Base-by-base conservation (phyloP, 2,329 filamentous ascomycete genomes). In the Anisogramma anomala region DNA sequence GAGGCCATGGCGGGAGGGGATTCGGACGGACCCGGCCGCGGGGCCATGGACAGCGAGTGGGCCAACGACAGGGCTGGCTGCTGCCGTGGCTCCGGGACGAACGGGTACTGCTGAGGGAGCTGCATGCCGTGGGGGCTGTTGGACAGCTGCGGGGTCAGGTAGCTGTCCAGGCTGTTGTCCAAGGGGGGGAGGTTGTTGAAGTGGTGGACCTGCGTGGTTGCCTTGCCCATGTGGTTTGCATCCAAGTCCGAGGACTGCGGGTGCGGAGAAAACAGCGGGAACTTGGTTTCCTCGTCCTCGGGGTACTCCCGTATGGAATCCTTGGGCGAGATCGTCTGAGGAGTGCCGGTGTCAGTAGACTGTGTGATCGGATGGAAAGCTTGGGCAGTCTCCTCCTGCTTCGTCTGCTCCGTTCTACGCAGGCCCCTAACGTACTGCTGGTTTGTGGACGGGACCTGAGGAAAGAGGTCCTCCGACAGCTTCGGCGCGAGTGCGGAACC, bases 321-420 rank as follows among this genome's bases (percentile, higher is more conserved):
- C 63, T 94, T 93, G 18, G 89, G 91, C 1, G 89, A 96, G 34
- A 98, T 94, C 0, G 89, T 94, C 60, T 85, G 84, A n/a, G 81
- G 71, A 0, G 70, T 71, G 5, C 68, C 59, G 1, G 67, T 64
- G 33, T 70, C 60, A 20, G 63, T 50, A 50, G 55, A 52, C 48
- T 62, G 54, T 42, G 58, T 48, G 47, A 68, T 64, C 15, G 67
- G 61, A 31, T 63, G 64, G 14, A 65, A 49, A 8, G 63, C 55
- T 39, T 63, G 62, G 0, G 70, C 40, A 10, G 43, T 71, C 44
- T 79, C 77, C 31, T 74, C 72, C 52, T 76, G 70, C 53, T 79
- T 78, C 43, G 65, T 66, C 49, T 77, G 71, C 55, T 82, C 77
- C 27, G 78, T 66, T 20, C 63, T 50, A 39, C 61, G 62, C 19